These are phyloP conservation scores for Sugiyamaella chiloensis DNA, from an alignment of 805 yeast genomes.

Conservation along the genomic window DNA sequence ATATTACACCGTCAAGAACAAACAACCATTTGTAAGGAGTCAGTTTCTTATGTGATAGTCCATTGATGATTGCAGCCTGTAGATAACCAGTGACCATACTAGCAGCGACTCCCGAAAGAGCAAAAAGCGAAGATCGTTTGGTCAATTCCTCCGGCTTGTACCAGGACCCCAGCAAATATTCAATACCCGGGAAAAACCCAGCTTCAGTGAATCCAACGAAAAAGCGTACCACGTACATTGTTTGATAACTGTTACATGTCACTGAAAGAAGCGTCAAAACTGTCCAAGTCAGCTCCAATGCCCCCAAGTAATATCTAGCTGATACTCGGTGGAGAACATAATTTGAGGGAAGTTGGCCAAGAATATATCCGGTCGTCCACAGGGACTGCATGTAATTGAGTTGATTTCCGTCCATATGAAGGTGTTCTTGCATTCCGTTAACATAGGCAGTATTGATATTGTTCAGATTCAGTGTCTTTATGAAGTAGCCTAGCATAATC, in stretches of 20 bases:
- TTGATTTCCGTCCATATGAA: slow-evolving; percentile 41
- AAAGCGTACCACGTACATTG: slow-evolving; percentile 34
- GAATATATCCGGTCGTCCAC: slow-evolving; percentile 51
- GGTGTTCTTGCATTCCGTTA: slow-evolving; percentile 47
- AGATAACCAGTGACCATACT: slow-evolving; percentile 56
- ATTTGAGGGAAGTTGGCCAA: slow-evolving; percentile 49
- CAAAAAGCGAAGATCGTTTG: slow-evolving; percentile 31
- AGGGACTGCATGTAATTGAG: slow-evolving; percentile 44
- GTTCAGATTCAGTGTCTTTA: slow-evolving; percentile 42
- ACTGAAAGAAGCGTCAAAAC: slow-evolving; percentile 39
- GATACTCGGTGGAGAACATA: slow-evolving; percentile 40
- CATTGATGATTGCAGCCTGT: slow-evolving; percentile 50
- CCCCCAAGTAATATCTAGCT: slow-evolving; percentile 45
- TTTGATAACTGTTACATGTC: slow-evolving; percentile 45
- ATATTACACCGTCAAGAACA: slow-evolving; percentile 43
- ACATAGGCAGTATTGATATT: slow-evolving; percentile 47
- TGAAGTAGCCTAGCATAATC: slow-evolving; percentile 45
- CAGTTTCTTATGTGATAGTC: slow-evolving; percentile 31
- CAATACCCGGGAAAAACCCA: slow-evolving; percentile 34
- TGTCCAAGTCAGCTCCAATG: slow-evolving; percentile 46
- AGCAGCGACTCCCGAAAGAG: slow-evolving; percentile 32
- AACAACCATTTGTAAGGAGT: slow-evolving; percentile 47
- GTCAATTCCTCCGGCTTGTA: slow-evolving; percentile 31
- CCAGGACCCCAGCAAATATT: slow-evolving; percentile 32
- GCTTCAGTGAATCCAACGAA: slow-evolving; percentile 34